Base-by-base conservation (phyloP, 2,329 filamentous ascomycete genomes). In the Sporothrix protearum region DNA sequence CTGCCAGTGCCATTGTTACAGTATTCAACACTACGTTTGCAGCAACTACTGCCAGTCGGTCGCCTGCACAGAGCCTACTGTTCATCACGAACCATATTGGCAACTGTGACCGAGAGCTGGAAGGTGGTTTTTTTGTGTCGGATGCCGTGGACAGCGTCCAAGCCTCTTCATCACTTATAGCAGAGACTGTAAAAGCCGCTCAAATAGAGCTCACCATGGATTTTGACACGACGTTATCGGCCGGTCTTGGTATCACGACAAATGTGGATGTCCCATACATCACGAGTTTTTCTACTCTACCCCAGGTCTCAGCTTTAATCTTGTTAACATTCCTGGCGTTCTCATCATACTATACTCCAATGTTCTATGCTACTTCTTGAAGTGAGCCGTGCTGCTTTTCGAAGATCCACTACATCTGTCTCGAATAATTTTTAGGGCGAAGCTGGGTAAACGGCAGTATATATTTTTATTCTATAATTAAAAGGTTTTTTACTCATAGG, bases 61-160 rank as follows among this genome's bases (percentile, higher is more conserved):
- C 72, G n/a, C 59, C 72, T 7, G 71, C 70, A 25, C 49, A 42
- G 14, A 67, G 71, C 7, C 74, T 83, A 49, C 76, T 82, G 53
- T 74, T 84, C 67, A 78, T 84, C 73, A 83, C 82, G 16, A 83
- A 82, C 76, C 79, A 83, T 75, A 70, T 80, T 25, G 81, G 81
- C 39, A 77, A 81, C 71, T 83, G 82, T 72, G 80, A 83, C 71
- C 74, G 75, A n/a, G 77, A 80, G 70, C 76, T 79, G 28, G 80
- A 83, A 76, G 79, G 81, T 45, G 79, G 81, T 22, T 80, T 82
- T 74, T 82, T 82, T 74, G 69, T 80, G 7, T 78, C 79, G 30
- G 75, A 74, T 45, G 73, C 74, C 39, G 72, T 83, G 3, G 71
- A 69, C 4, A 77, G 76, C 36, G 73, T 81, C 55, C 74, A 74